Evolutionary conservation across 768 basidiomycete genomes (phyloP).

Genomic region (Amylocystis lapponica): DNA sequence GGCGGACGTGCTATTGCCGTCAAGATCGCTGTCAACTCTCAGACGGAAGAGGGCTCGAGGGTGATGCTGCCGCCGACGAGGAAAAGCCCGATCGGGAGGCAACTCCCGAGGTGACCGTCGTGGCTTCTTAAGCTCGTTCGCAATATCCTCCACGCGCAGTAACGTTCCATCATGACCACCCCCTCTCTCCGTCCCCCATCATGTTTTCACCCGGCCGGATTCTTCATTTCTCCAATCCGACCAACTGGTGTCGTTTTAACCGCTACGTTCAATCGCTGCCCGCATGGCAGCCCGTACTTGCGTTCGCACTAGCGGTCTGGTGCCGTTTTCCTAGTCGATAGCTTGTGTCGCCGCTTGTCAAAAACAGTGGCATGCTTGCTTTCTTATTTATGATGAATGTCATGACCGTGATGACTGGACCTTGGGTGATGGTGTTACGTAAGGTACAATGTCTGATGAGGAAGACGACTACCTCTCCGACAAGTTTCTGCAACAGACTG

Average conservation of each 20-base stretch:
- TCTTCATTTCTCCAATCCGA: slow-evolving; percentile 8
- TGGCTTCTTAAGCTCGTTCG: slow-evolving; percentile 13
- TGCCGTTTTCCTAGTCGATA: slow-evolving; percentile 23
- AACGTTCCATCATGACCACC: slow-evolving; percentile 4
- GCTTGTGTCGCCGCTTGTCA: slow-evolving; percentile 20
- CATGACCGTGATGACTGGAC: slow-evolving; percentile 6
- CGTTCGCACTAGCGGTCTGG: slow-evolving; percentile 25
- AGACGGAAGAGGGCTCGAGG: slow-evolving; percentile 51
- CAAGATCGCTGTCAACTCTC: slow-evolving; percentile 91
- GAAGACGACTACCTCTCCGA: slow-evolving; percentile 89
- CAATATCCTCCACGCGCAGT: not conserved
- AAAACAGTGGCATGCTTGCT: slow-evolving; percentile 15
- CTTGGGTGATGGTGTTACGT: slow-evolving; percentile 4
- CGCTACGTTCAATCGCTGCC: slow-evolving; percentile 14
- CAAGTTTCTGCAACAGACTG: slow-evolving; percentile 60
- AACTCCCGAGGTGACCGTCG: slow-evolving; percentile 18
- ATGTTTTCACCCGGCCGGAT: slow-evolving; percentile 1
- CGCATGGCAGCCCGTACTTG: slow-evolving; percentile 6
- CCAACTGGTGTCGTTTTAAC: slow-evolving; percentile 19
- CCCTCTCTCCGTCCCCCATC: slow-evolving; percentile 2
- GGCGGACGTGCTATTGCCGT: slow-evolving; percentile 83
- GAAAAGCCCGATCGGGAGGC: slow-evolving; percentile 8
- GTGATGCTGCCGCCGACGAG: slow-evolving; percentile 18
- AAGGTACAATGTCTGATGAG: slow-evolving; percentile 52
- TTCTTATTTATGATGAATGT: slow-evolving; percentile 4